phyloP scores from a whole-genome alignment of 83 land plant genomes.

The Isoetes engelmannii region DNA sequence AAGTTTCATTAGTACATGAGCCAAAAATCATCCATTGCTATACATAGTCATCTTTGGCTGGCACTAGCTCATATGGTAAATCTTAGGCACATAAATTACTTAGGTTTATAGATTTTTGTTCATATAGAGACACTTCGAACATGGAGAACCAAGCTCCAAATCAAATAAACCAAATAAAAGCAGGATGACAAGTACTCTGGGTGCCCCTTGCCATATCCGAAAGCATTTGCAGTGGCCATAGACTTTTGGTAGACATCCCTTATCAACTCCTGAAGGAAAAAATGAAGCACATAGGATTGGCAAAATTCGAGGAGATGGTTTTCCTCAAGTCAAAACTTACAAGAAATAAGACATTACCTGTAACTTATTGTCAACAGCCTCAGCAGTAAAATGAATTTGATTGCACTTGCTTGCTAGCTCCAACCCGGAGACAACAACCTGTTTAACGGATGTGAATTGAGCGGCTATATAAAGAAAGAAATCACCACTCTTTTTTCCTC shows the following conservation, averaged over 20 bases:
- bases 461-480: no score
- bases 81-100: no score
- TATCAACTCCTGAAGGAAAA: constrained; percentile 63
- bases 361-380: constrained; percentile 81
- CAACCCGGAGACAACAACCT: constrained; percentile 94
- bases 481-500: no score
- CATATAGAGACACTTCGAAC: no score
- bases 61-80: no score
- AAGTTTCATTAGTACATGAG: not conserved
- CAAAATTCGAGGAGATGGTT: no score
- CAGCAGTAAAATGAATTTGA: constrained; percentile 65
- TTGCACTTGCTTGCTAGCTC: constrained; percentile 69
- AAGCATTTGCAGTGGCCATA: constrained; percentile 69
- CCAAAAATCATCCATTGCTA: no score
- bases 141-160: no score
- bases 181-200: constrained; percentile 54
- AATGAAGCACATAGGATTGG: constrained; percentile 2
- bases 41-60: no score
- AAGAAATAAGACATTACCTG: constrained; percentile 41
- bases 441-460: not conserved
- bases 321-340: not conserved
- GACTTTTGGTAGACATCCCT: constrained; percentile 89
- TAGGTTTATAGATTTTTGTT: no score
- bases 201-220: constrained; percentile 66
- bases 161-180: no score